A percentile compares a stretch with the other conserved stretches of the same genome.
Conservation (phyloP, 1,284 basidiomycete genomes). For the Marasmius sp. region DNA sequence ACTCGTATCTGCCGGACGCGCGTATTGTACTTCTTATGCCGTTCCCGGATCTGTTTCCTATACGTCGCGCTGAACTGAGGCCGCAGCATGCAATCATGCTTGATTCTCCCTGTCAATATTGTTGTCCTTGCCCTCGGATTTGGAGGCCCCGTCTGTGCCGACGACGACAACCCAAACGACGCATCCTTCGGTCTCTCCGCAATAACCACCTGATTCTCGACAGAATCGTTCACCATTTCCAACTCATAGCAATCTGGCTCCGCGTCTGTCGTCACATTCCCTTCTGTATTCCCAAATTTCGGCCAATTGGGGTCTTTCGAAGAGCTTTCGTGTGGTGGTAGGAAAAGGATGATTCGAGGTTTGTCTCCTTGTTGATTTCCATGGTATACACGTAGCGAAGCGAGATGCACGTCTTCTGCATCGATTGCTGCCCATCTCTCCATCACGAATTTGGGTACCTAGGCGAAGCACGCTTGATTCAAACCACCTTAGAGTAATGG, state of each 20-base stretch:
- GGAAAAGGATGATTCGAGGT: conserved; percentile 65
- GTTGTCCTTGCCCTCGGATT: conserved; percentile 68
- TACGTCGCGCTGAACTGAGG: conserved; percentile 66
- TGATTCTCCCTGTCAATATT: conserved; percentile 71
- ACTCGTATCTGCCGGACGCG: conserved; percentile 57
- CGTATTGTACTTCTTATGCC: conserved; percentile 61
- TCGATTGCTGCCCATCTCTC: conserved; percentile 67
- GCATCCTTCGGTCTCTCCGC: conserved; percentile 72
- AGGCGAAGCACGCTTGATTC: conserved; percentile 6
- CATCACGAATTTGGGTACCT: conserved; percentile 74
- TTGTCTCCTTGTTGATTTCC: conserved; percentile 42
- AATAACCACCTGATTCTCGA: conserved; percentile 77
- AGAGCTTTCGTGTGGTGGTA: conserved; percentile 59
- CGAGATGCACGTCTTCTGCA: conserved; percentile 65
- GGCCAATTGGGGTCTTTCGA: conserved; percentile 37
- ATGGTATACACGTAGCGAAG: conserved; percentile 72
- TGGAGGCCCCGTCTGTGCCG: conserved; percentile 28
- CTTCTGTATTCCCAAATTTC: conserved; percentile 34
- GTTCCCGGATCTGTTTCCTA: conserved; percentile 61
- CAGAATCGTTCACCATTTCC: conserved; percentile 73
- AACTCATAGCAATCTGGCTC: conserved; percentile 72
- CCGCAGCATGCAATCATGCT: conserved; percentile 71
- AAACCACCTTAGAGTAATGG: too few relatives aligned
- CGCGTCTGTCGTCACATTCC: conserved; percentile 29
- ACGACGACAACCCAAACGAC: conserved; percentile 37